Evolutionary conservation across 345 rosid species (phyloP).

Genomic region (Triadica sebifera): DNA sequence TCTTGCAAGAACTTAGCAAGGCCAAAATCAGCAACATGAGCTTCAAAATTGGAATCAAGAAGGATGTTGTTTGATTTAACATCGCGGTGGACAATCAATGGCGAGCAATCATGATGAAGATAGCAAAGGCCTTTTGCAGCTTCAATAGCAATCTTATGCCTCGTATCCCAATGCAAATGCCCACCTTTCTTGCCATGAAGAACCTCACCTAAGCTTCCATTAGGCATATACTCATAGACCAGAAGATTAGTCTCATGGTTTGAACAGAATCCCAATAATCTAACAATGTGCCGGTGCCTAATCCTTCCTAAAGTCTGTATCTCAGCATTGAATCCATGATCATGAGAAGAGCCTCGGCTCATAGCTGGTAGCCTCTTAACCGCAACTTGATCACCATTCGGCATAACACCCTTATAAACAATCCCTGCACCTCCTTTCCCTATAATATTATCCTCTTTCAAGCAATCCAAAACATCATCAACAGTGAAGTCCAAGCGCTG

Average conservation of each 20-base stretch:
- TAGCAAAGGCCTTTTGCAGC: conserved; percentile 89
- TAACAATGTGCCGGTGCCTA: conserved; percentile 80
- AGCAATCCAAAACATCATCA: conserved; percentile 75
- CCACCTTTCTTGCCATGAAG: conserved; percentile 93
- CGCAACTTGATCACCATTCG: conserved; percentile 76
- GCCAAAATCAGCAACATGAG: conserved; percentile 95
- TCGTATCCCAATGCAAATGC: conserved; percentile 81
- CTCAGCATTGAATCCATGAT: conserved; percentile 95
- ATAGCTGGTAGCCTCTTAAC: conserved; percentile 76
- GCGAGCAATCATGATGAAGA: conserved; percentile 92
- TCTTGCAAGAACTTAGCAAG: conserved; percentile 91
- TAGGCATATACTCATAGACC: conserved; percentile 87
- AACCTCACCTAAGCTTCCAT: conserved; percentile 88
- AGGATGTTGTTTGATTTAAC: conserved; percentile 88
- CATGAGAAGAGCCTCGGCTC: conserved; percentile 89
- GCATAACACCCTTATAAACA: conserved; percentile 77
- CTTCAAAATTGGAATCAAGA: conserved; percentile 75
- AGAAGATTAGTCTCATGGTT: conserved; percentile 89
- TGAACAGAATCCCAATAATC: conserved; percentile 79
- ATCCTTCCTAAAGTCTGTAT: conserved; percentile 89
- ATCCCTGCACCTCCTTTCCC: conserved; percentile 97
- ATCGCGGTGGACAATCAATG: conserved; percentile 79
- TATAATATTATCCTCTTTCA: conserved; percentile 86
- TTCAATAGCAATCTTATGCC: conserved; percentile 80
- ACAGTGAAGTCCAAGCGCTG: conserved; percentile 83